These are phyloP conservation scores for Melaleuca alternifolia DNA, from an alignment of 345 rosid genomes.

Conservation along the genomic window DNA sequence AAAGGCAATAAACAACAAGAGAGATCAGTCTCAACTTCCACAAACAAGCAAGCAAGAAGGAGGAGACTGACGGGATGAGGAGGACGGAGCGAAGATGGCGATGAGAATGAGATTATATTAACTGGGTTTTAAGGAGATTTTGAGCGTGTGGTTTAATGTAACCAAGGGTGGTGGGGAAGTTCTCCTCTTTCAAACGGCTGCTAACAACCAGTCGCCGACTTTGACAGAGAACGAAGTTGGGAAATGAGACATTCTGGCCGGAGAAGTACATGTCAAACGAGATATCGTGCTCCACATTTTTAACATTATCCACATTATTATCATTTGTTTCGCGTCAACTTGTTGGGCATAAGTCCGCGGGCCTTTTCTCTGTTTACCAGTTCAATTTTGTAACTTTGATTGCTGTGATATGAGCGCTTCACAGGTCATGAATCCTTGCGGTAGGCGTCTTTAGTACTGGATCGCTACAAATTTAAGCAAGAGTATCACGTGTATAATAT, in stretches of 20 bases:
- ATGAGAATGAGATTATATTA: accelerated
- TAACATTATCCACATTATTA: neutral
- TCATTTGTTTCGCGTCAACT: neutral
- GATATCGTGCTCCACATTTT: neutral
- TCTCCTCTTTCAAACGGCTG: accelerated
- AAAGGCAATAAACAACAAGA: neutral
- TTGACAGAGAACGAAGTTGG: neutral
- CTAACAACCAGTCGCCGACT: accelerated
- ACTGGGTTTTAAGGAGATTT: neutral
- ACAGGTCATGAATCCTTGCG: neutral
- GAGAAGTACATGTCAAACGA: neutral
- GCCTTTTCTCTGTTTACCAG: neutral
- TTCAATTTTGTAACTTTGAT: neutral
- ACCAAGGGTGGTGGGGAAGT: neutral
- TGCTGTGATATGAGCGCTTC: neutral
- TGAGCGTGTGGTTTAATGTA: neutral
- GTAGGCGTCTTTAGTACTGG: too few species aligned
- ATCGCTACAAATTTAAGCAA: neutral
- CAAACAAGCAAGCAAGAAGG: neutral
- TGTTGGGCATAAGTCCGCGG: neutral
- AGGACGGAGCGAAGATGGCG: accelerated
- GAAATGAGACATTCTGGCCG: neutral
- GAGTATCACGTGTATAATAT: neutral
- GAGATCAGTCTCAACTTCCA: neutral
- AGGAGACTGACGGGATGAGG: neutral